Evolutionary conservation across 1,139 yeast species (phyloP).

Genomic region (Sugiyamaella novakii): DNA sequence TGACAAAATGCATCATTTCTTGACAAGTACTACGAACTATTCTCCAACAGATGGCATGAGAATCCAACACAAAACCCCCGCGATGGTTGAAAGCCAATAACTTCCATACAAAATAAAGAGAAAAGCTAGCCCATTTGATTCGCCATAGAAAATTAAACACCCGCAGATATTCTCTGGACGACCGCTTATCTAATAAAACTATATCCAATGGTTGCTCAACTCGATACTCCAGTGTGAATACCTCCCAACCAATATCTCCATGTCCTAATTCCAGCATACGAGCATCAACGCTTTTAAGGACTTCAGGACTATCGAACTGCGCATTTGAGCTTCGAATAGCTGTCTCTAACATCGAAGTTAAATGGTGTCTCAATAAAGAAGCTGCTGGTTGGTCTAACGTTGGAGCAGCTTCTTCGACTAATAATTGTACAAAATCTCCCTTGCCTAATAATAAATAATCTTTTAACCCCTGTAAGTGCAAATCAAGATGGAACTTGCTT

Average conservation of each 20-base stretch:
- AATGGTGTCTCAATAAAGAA: constrained; percentile 62
- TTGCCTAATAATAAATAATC: constrained; percentile 69
- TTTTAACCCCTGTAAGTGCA: constrained; percentile 65
- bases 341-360: constrained; percentile 65
- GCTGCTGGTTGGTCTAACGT: constrained; percentile 64
- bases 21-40: constrained; percentile 37
- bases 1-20: constrained; percentile 44
- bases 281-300: constrained; percentile 72
- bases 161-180: constrained; percentile 66
- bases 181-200: constrained; percentile 41
- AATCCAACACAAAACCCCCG: constrained; percentile 5
- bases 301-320: constrained; percentile 46
- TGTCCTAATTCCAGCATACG: constrained; percentile 68
- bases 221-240: constrained; percentile 82
- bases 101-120: constrained; percentile 55
- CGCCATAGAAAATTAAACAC: constrained; percentile 88
- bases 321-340: constrained; percentile 69
- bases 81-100: constrained; percentile 36
- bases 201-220: constrained; percentile 56
- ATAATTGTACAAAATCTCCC: constrained; percentile 73
- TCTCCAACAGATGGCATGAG: constrained; percentile 35
- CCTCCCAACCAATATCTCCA: constrained; percentile 80
- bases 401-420: constrained; percentile 59
- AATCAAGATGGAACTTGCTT: constrained; percentile 51
- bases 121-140: constrained; percentile 60